Evolutionary conservation across 1,139 yeast species (phyloP), one percentile per base, ranked within the genome.

Genomic region (Suhomyces yuchorum): DNA sequence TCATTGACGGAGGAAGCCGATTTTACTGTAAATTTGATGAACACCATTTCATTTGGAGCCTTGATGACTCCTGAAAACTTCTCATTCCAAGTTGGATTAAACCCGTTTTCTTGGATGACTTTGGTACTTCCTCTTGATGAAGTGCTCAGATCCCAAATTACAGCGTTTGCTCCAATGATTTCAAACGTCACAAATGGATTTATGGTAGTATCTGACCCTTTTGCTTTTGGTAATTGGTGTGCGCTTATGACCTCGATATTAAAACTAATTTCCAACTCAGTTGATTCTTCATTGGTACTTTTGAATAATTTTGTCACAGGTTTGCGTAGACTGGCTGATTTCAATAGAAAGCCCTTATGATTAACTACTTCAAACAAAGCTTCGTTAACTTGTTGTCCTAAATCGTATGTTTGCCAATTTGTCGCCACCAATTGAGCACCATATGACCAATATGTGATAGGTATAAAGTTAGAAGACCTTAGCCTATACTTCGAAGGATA

Each of bases 361-460:
- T 77, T 71, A 1, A 80, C 78, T 3, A 77, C 71, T 40, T 81
- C 74, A 65, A 93, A 93, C 75, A 92, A 71, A 0, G 97, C 89
- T 56, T 87, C 88, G 63, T 91, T 92, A n/a, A 93, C 61, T 60
- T 90, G 96, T 62, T 91, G 93, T 0, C 97, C 97, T 19, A 82
- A 54, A 61, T 93, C 99, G 63, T 82, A 86, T 0, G 96, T 87
- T 66, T 93, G 99, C 98, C 98, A 95, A 61, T 93, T 93, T 1
- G 96, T 84, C 0, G 99, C 98, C 3, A 89, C 98, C 91, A 95
- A 81, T 61, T 93, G 99, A 4, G 80, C 85, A 0, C 99, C 99
- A 45, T 79, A 73, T 42, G 75, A 74, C 99, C 99, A 93, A 59
- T 81, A 90, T 0, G 67, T 68, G 4, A 88, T 69, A 0, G 99